Evolutionary conservation across 2,329 filamentous ascomycete species (phyloP), one percentile per base, ranked within the genome.

Genomic region (Claviceps arundinis): DNA sequence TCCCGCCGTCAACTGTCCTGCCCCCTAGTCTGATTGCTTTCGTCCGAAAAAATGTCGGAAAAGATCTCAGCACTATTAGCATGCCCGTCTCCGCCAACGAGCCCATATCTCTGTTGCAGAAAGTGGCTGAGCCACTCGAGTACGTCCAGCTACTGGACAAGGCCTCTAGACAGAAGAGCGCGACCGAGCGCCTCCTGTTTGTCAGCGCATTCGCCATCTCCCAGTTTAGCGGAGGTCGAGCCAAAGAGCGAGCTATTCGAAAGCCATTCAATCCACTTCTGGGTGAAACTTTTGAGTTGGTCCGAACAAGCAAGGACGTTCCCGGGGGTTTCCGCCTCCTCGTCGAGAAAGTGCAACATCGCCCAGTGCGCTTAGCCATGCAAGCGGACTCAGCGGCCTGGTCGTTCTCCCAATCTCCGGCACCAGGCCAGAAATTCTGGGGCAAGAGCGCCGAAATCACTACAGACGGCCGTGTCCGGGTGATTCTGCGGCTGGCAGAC

Each of bases 1-100:
- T 98, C 16, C 77, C 82, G 3, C 74, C 85, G 1, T 82, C 90
- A 6, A 89, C 84, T 30, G 82, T 89, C 14, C 73, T 82, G 53
- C 93, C 93, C 0, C 93, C 93, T 0, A 95, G 89, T 65, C 73
- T 98, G 50, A 95, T 98, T 58, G 87, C 88, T 0, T 95, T 97
- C 65, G 76, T 97, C 37, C 83, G 93, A 59, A 98, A 97, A 68
- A 98, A 98, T 60, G 93, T 97, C 9, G 93, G 93, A 63, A 98
- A 98, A 68, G 93, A 98, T 67, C 74, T 98, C 48, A 95, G 89
- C 55, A 94, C 89, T 2, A 95, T 98, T 58, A 90, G 89, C 47
- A 97, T 97, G 91, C 93, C 93, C 0, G 93, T 96, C 1, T 95
- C 91, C 4, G 84, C 91, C 24, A 98, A 98, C 67, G 93, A 98